Percentiles rank a stretch among this genome's conserved stretches.
These are phyloP conservation scores for Daedaleopsis nitida DNA, from an alignment of 768 basidiomycete species.

Conservation along the genomic window DNA sequence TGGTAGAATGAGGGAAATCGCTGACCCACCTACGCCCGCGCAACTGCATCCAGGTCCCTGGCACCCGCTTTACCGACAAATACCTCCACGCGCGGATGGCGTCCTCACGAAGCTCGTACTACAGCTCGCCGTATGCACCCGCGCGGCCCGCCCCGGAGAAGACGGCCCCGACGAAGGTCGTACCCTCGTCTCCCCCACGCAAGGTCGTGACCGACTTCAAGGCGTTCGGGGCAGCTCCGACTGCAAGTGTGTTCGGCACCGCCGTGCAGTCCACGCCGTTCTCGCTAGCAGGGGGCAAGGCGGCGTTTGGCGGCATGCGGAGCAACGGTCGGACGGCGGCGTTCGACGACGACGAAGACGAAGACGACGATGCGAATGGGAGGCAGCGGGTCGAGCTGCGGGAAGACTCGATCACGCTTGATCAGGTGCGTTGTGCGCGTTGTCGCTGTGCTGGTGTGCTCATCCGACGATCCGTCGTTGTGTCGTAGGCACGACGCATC, in stretches of 20 bases:
- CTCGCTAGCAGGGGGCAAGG: constrained; percentile 76
- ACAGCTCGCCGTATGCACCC: constrained; percentile 51
- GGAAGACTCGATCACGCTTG: constrained; percentile 87
- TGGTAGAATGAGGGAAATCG: not conserved
- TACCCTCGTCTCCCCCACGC: constrained; percentile 69
- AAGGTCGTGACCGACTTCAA: constrained; percentile 90
- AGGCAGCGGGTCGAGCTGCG: constrained; percentile 74
- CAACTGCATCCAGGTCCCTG: constrained; percentile 64
- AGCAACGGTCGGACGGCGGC: constrained; percentile 35
- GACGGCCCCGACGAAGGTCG: constrained; percentile 25
- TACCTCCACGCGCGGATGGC: constrained; percentile 78
- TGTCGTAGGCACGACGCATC: constrained; percentile 71
- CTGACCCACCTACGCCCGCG: not conserved
- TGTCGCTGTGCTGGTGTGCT: not conserved
- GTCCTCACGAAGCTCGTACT: constrained; percentile 49
- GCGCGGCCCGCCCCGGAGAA: constrained; percentile 38
- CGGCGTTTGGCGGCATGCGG: constrained; percentile 83
- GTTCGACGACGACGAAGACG: constrained; percentile 77
- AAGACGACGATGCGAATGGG: constrained; percentile 55
- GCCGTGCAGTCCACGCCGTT: constrained; percentile 82
- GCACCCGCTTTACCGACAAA: constrained; percentile 97
- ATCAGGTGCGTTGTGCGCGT: constrained; percentile 64
- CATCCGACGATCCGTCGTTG: not conserved
- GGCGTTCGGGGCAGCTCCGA: constrained; percentile 75
- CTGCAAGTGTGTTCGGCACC: constrained; percentile 80